phyloP scores from a whole-genome alignment of 257 asterid species.

The Knoxia roxburghii region DNA sequence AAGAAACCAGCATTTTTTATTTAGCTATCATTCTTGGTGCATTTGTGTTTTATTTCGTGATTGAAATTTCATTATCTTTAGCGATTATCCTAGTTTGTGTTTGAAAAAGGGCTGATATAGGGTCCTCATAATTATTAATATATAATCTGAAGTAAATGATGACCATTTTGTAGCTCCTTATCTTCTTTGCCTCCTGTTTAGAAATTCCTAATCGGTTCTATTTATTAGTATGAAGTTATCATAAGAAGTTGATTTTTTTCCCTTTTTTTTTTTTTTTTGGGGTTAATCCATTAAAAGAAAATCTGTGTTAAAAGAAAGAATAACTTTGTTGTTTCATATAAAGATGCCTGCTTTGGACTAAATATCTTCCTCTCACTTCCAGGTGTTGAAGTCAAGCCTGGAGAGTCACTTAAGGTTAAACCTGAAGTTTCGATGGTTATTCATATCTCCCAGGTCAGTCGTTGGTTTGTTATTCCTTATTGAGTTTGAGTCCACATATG shows the following conservation, averaged over 20 bases:
- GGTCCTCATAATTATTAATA: too few species aligned
- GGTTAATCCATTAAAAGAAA: too few species aligned
- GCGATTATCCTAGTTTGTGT: background rate
- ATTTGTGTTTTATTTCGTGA: background rate
- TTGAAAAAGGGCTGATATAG: background rate
- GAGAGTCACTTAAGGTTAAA: slow-evolving; percentile 35
- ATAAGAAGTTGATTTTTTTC: too few species aligned
- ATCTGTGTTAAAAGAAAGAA: too few species aligned
- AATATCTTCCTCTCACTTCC: background rate
- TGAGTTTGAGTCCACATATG: too few species aligned
- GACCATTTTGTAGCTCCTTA: too few species aligned
- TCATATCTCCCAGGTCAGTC: slow-evolving; percentile 70
- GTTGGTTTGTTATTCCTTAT: background rate
- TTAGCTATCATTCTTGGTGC: background rate
- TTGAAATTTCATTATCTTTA: background rate
- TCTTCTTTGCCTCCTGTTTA: too few species aligned
- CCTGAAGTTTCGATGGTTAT: slow-evolving; percentile 39
- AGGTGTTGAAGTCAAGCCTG: slow-evolving; percentile 75
- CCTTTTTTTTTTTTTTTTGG: too few species aligned
- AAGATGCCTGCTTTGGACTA: background rate
- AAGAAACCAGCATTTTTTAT: background rate
- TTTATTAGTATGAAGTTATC: too few species aligned
- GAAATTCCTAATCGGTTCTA: too few species aligned
- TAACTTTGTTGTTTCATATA: background rate
- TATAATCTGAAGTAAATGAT: too few species aligned